These are phyloP conservation scores for Penicillium oxalicum DNA, from an alignment of 2,329 filamentous ascomycete species.

Conservation along the genomic window DNA sequence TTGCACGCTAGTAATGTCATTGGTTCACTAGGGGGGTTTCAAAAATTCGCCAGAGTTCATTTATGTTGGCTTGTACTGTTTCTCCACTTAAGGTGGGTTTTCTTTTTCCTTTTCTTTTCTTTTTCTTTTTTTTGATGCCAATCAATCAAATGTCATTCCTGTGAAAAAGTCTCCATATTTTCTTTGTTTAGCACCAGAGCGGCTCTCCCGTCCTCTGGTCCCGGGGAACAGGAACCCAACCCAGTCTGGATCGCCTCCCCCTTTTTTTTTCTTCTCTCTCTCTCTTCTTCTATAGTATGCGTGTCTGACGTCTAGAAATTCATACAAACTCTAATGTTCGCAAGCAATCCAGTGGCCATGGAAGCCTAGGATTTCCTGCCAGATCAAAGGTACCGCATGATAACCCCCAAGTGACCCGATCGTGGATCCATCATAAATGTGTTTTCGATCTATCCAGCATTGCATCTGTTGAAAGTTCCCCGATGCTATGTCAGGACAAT, in stretches of 20 bases:
- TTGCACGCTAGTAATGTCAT: too few species aligned
- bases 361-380: constrained; percentile 5
- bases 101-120: background rate
- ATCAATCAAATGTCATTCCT: background rate
- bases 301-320: constrained; percentile 15
- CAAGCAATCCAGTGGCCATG: constrained; percentile 9
- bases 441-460: constrained; percentile 15
- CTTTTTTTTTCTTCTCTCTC: constrained; percentile 25
- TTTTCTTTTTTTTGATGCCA: too few species aligned
- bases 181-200: constrained; percentile 25
- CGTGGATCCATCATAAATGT: constrained; percentile 19
- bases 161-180: constrained; percentile 6
- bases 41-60: too few species aligned
- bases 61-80: too few species aligned
- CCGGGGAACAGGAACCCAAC: constrained; percentile 29
- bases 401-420: constrained; percentile 7
- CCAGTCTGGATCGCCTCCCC: constrained; percentile 3
- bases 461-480: background rate
- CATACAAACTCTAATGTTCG: constrained; percentile 4
- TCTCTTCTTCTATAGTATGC: constrained; percentile 20
- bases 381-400: constrained; percentile 8
- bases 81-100: background rate
- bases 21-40: too few species aligned
- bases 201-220: constrained; percentile 29
- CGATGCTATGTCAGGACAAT: too few species aligned